Evolutionary conservation across 2,329 filamentous ascomycete species (phyloP).

Genomic region (Aspergillus pseudoterreus): DNA sequence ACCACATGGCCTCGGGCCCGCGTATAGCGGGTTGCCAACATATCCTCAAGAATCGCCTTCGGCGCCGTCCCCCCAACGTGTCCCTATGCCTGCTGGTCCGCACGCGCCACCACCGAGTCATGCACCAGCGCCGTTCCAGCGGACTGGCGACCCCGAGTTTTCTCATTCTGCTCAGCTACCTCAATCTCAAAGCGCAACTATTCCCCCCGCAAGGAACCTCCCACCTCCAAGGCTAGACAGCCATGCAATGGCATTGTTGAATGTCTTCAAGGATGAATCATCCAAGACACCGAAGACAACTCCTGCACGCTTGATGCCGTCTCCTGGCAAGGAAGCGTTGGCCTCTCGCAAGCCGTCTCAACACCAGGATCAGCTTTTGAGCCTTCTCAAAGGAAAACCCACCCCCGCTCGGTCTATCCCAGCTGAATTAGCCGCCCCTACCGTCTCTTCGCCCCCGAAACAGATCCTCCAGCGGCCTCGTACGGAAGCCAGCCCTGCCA

Average conservation of each 20-base stretch:
- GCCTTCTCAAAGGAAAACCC: slow-evolving; percentile 28
- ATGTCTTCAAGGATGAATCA: slow-evolving; percentile 50
- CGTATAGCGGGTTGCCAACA: slow-evolving; percentile 18
- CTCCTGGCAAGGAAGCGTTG: slow-evolving; percentile 9
- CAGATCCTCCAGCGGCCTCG: slow-evolving; percentile 32
- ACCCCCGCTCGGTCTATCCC: slow-evolving; percentile 27
- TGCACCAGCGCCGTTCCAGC: slow-evolving; percentile 42
- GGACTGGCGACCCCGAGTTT: slow-evolving; percentile 45
- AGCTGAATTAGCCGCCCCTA: slow-evolving; percentile 45
- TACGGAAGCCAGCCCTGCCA: slow-evolving; percentile 9
- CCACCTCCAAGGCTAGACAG: slow-evolving; percentile 56
- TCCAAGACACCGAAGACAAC: slow-evolving; percentile 23
- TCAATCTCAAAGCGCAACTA: slow-evolving; percentile 40
- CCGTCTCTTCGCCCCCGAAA: slow-evolving; percentile 32
- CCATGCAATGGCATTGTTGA: slow-evolving; percentile 56
- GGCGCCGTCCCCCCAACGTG: slow-evolving; percentile 8
- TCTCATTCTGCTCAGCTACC: slow-evolving; percentile 31
- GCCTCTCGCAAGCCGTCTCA: slow-evolving; percentile 25
- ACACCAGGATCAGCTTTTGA: slow-evolving; percentile 37
- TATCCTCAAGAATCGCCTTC: slow-evolving; percentile 18
- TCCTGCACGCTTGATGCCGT: slow-evolving; percentile 16
- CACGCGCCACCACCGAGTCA: slow-evolving; percentile 9
- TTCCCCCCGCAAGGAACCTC: slow-evolving; percentile 56
- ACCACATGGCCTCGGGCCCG: slow-evolving; percentile 15
- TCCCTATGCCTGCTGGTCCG: slow-evolving; percentile 11